These are phyloP conservation scores for Cordyceps fumosorosea DNA, from an alignment of 2,329 filamentous ascomycete species.

Conservation along the genomic window DNA sequence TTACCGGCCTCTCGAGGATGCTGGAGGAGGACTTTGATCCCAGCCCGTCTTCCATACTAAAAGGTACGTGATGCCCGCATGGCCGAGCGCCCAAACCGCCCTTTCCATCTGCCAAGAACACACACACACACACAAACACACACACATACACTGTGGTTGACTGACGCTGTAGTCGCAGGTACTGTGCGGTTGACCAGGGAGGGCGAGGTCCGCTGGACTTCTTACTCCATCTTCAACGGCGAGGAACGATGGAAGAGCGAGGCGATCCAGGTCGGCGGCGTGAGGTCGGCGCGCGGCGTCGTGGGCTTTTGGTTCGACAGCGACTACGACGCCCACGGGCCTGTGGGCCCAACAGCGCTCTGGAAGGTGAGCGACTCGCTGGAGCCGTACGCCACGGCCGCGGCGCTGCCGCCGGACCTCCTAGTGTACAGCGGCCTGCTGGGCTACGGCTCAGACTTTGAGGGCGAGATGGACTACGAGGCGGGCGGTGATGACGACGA, in stretches of 20 bases:
- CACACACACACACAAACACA: background rate
- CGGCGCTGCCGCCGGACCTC: conserved; percentile 26
- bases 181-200: conserved; percentile 59
- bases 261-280: conserved; percentile 65
- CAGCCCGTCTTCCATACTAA: conserved; percentile 59
- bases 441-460: conserved; percentile 15
- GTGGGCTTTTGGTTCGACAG: conserved; percentile 26
- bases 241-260: conserved; percentile 72
- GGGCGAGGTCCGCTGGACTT: conserved; percentile 70
- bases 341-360: conserved; percentile 67
- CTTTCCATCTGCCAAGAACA: conserved; percentile 15
- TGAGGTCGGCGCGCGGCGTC: conserved; percentile 58
- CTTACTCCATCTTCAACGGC: conserved; percentile 55
- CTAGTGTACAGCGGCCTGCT: conserved; percentile 20
- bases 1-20: conserved; percentile 54
- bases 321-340: conserved; percentile 61
- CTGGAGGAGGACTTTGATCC: conserved; percentile 61
- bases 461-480: conserved; percentile 23
- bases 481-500: conserved; percentile 25
- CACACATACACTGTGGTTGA: conserved; percentile 2
- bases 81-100: background rate
- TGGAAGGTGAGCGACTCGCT: conserved; percentile 62
- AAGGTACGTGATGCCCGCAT: conserved; percentile 39
- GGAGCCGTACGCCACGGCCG: conserved; percentile 20
- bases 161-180: conserved; percentile 34